Evolutionary conservation across 805 yeast genomes (phyloP), one percentile per base, ranked within the genome.

Genomic region (Yamadazyma scolyti): DNA sequence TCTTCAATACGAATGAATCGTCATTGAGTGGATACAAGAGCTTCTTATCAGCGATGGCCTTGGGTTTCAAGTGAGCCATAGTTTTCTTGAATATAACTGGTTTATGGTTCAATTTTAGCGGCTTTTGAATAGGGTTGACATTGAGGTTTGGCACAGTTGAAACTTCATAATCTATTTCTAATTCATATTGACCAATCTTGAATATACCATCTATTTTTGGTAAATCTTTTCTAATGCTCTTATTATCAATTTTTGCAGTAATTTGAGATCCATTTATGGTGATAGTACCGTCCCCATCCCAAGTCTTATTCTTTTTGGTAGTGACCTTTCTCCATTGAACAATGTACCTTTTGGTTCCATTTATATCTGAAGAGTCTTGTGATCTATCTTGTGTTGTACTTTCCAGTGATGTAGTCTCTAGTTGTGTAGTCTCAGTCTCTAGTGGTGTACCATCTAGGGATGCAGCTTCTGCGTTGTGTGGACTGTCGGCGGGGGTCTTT

Each of bases 261-360:
- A 34, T 14, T 12, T 20, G 11, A 16, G 7, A 33, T 1, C 44
- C 39, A n/a, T 55, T 48, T 2, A 68, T 50, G 0, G 57, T 44
- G 10, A 82, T 59, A 20, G 60, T 56, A 5, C 96, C 97, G 58
- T 93, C 97, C 2, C 95, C 95, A 33, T 86, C 94, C 98, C 98
- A 93, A 0, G 87, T 79, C 52, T 89, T 89, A 54, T 88, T 78
- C 65, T 90, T 87, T 57, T 83, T 86, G 19, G 61, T 67, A 0
- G 90, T 65, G 24, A 68, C 67, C 52, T 86, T 87, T 20, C 98
- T 63, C 71, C 81, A 83, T 42, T 84, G 70, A 5, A 77, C 75
- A 15, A 48, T 40, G 61, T 20, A 23, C 14, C 20, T 26, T 29
- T 27, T 26, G 9, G 26, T 19, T n/a, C 17, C 27, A n/a, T n/a